A percentile compares a stretch with the other conserved stretches of the same genome.
These are phyloP conservation scores for Bryoerythrophyllum caledonicum DNA, from an alignment of 225 moss, liverwort and hornwort species.

Conservation along the genomic window DNA sequence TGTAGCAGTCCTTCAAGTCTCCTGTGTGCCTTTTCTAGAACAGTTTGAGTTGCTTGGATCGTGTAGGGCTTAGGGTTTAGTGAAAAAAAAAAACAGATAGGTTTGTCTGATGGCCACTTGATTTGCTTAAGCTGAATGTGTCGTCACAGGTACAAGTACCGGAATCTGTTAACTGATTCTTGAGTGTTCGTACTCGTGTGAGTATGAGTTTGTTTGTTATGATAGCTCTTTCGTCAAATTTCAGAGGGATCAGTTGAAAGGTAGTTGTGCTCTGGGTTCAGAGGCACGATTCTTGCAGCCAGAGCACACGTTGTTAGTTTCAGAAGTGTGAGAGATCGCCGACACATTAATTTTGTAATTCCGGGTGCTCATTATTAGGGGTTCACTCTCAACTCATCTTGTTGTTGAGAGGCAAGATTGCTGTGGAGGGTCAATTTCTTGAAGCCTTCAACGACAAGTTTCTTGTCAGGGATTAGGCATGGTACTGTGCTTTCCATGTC, in stretches of 20 bases:
- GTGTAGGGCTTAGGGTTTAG: not conserved
- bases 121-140: not conserved
- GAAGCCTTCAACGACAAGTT: not conserved
- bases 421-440: not conserved
- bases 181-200: not conserved
- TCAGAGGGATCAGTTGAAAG: not conserved
- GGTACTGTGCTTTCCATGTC: not conserved
- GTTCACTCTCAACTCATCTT: not conserved
- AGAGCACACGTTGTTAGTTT: not conserved
- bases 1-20: slow-evolving; percentile 21
- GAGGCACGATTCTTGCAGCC: not conserved
- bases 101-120: not conserved
- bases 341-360: not conserved
- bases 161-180: not conserved
- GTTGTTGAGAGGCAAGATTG: not conserved
- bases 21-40: slow-evolving; percentile 10
- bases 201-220: not conserved
- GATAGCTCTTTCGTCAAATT: not conserved
- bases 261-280: not conserved
- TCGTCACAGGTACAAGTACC: not conserved
- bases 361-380: not conserved
- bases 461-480: not conserved
- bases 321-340: not conserved
- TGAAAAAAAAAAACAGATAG: not conserved
- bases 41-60: not conserved